Evolutionary conservation across 2,329 filamentous ascomycete genomes (phyloP), one percentile per base, ranked within the genome.

Genomic region (Endoconidiophora laricicola): DNA sequence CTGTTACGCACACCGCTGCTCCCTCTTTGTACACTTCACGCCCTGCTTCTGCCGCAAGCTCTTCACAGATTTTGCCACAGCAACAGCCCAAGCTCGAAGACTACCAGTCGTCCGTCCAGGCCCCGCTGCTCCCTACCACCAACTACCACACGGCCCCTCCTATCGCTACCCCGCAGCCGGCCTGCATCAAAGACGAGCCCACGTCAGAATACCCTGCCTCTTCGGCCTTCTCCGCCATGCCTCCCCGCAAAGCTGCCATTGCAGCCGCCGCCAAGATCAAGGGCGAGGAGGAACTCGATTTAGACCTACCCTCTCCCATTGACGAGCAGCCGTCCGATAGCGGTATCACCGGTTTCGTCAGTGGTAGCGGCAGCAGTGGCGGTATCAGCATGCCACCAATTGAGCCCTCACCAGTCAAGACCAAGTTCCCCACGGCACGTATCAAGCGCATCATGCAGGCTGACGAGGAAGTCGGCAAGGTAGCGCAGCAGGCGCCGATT

Each of bases 371-470:
- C 60, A 40, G 60, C 57, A 53, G 61, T 65, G 49, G 7, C 12
- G 12, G 29, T 12, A 33, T 9, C 12, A 33, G 29, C 29, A 7
- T 33, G 12, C 62, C 65, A 26, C 62, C 63, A 41, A 66, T 76
- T 58, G 78, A 67, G 63, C 76, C 64, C 67, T 94, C 67, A 65
- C 73, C 86, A 41, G 86, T 98, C 58, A 85, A 79, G 65, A 96
- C 90, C 33, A 95, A 95, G 60, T 98, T 98, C 60, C 91, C 91
- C 1, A 94, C 94, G 29, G 91, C 91, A 12, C 77, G 91, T 55
- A 98, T 98, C 70, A 98, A 98, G 72, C 80, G 91, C 47, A 96
- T 98, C 60, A 96, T 98, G 91, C 91, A 98, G 67, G 90, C 90
- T 9, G 91, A 98, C 61, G 91, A 98, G 61, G 91, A 98, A 63